Conservation (phyloP, 257 asterid genomes). For the Mentha longifolia region DNA sequence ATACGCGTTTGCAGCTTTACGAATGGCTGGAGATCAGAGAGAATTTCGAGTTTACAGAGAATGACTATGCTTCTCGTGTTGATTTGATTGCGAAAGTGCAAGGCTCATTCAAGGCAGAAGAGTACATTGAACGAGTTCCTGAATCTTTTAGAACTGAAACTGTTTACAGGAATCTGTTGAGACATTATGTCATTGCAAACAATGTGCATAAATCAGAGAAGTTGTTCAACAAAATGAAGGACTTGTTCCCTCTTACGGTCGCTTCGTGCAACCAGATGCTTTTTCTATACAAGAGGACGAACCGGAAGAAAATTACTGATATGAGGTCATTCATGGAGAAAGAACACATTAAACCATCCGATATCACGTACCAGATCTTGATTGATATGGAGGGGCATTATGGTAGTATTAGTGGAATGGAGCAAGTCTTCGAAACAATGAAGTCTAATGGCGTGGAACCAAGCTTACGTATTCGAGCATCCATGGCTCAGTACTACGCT, state of each 20-base stretch:
- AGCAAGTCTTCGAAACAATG: conserved; percentile 64
- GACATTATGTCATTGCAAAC: conserved; percentile 46
- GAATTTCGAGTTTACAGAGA: conserved; percentile 50
- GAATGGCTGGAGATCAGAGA: conserved; percentile 68
- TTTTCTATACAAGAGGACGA: conserved; percentile 57
- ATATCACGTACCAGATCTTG: conserved; percentile 60
- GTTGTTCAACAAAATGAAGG: conserved; percentile 68
- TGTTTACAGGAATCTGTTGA: conserved; percentile 63
- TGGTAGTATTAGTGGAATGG: conserved; percentile 72
- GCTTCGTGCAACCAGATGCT: conserved; percentile 73
- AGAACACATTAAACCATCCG: conserved; percentile 55
- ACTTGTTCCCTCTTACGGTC: conserved; percentile 52
- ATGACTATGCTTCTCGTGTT: conserved; percentile 60
- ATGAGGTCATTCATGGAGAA: conserved; percentile 68
- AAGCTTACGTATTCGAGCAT: conserved; percentile 34
- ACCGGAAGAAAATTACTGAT: conserved; percentile 62
- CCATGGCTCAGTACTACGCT: conserved; percentile 55
- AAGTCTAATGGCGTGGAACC: conserved; percentile 59
- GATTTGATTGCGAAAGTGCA: conserved; percentile 70
- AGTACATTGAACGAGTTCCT: conserved; percentile 60
- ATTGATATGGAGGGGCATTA: conserved; percentile 64
- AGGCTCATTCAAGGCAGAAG: conserved; percentile 67
- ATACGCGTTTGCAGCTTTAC: conserved; percentile 57
- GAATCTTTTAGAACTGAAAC: conserved; percentile 59
- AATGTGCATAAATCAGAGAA: conserved; percentile 61